Base-by-base conservation (phyloP, 306 rosid genomes). In the Acmispon strigosus region DNA sequence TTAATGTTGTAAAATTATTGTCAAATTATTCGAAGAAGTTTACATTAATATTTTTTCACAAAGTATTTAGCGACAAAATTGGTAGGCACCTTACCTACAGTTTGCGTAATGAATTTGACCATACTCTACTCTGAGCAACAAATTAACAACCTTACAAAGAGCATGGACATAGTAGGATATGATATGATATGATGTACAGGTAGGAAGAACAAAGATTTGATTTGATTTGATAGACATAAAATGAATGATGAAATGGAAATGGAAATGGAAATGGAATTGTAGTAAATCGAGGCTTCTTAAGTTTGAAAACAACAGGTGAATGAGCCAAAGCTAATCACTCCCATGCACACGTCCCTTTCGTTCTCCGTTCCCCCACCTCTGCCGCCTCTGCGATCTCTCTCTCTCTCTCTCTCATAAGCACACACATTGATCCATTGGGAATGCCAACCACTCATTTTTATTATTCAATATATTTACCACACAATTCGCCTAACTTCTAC, bases 331-430 rank as follows among this genome's bases (percentile, higher is more conserved):
- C 83, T 90, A 82, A 90, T 89, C 86, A 82, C 90, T 79, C 86
- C 86, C 96, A 89, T 89, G 96, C 98, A 92, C 86, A 88, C 76
- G 95, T 92, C 98, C 87, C 86, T 92, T 89, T 92, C 98, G 52
- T 58, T 73, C 84, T 80, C 64, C 79, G 63, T 78, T 70, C 85
- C 89, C 85, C 87, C 86, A 76, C 86, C 84, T 82, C 87, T 85
- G 82, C 84, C 84, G 77, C 82, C 66, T 79, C 81, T 81, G 83
- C 72, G 2, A 20, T 43, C 73, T 69, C 37, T 27, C 32, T 27
- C 32, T 27, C 79, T 73, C 77, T 77, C 77, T 60, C 73, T 51
- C 49, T 3, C 53, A 1, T 50, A 29, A 60, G 13, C 58, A 16
- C 5, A 5, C 27, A 62, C 41, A 45, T 34, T 27, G 80, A 75